Percentiles rank a stretch among this genome's conserved stretches.
These are phyloP conservation scores for Tolypocladium album DNA, from an alignment of 2,329 filamentous ascomycete species.

Conservation along the genomic window DNA sequence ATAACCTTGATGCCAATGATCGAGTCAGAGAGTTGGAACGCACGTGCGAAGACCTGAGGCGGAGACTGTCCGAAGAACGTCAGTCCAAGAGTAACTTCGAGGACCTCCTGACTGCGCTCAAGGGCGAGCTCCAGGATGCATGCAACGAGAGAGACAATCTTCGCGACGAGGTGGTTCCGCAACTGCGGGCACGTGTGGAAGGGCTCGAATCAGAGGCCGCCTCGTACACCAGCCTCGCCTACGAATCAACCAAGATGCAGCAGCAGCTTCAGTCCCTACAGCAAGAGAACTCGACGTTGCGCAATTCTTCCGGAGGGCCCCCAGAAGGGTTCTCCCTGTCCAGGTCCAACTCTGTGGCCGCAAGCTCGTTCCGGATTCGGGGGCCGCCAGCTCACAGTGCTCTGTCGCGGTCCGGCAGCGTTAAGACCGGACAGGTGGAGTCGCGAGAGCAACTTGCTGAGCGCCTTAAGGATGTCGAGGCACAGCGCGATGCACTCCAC, in stretches of 20 bases:
- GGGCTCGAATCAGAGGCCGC: slow-evolving; percentile 66
- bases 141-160: slow-evolving; percentile 87
- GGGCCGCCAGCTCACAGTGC: slow-evolving; percentile 24
- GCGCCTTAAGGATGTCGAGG: slow-evolving; percentile 82
- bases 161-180: slow-evolving; percentile 76
- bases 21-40: slow-evolving; percentile 69
- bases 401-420: slow-evolving; percentile 50
- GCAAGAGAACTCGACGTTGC: slow-evolving; percentile 52
- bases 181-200: slow-evolving; percentile 65
- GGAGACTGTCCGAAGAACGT: slow-evolving; percentile 74
- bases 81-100: slow-evolving; percentile 89
- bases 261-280: slow-evolving; percentile 70
- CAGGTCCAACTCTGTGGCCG: slow-evolving; percentile 57
- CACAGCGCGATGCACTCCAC: slow-evolving; percentile 87
- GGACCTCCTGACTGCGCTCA: slow-evolving; percentile 75
- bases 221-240: slow-evolving; percentile 62
- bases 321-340: slow-evolving; percentile 28
- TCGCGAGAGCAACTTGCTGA: slow-evolving; percentile 63
- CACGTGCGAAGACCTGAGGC: slow-evolving; percentile 70
- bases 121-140: slow-evolving; percentile 69
- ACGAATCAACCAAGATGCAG: slow-evolving; percentile 75
- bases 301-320: slow-evolving; percentile 20
- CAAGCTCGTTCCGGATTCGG: slow-evolving; percentile 33
- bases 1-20: slow-evolving; percentile 43
- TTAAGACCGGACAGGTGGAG: slow-evolving; percentile 40